Percentiles rank a stretch among this genome's conserved stretches.
These are phyloP conservation scores for Phytophthora boehmeriae DNA, from an alignment of 352 stramenopile genomes.

Conservation along the genomic window DNA sequence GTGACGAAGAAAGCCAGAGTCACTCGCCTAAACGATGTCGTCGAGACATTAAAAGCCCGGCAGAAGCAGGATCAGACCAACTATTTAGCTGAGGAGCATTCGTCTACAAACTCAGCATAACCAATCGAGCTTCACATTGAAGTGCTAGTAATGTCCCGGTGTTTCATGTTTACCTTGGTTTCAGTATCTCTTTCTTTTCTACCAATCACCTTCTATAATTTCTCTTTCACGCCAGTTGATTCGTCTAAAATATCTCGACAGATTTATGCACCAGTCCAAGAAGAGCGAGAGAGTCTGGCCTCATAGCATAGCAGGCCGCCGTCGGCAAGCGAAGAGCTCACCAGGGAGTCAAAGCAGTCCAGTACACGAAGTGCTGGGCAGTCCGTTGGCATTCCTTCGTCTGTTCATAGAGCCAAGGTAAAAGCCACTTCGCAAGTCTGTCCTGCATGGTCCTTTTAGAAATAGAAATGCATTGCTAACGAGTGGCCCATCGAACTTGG, in stretches of 20 bases:
- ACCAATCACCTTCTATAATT: no score
- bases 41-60: conserved; percentile 38
- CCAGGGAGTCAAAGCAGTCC: not conserved
- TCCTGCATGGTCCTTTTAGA: not conserved
- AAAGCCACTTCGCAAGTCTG: no score
- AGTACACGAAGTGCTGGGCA: not conserved
- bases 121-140: not conserved
- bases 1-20: conserved; percentile 16
- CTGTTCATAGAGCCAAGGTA: not conserved
- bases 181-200: not conserved
- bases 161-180: not conserved
- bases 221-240: not conserved
- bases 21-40: conserved; percentile 35
- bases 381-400: no score
- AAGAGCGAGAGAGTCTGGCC: conserved; percentile 3
- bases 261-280: not conserved
- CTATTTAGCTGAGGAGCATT: conserved; percentile 22
- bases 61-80: conserved; percentile 17
- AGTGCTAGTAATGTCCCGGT: not conserved
- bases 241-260: not conserved
- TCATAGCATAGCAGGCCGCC: conserved; percentile 1
- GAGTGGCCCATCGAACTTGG: no score
- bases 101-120: conserved; percentile 1
- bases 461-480: not conserved
- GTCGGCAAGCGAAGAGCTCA: not conserved